phyloP scores from a whole-genome alignment of 2,329 filamentous ascomycete genomes.

The Calonectria multiphialidica region DNA sequence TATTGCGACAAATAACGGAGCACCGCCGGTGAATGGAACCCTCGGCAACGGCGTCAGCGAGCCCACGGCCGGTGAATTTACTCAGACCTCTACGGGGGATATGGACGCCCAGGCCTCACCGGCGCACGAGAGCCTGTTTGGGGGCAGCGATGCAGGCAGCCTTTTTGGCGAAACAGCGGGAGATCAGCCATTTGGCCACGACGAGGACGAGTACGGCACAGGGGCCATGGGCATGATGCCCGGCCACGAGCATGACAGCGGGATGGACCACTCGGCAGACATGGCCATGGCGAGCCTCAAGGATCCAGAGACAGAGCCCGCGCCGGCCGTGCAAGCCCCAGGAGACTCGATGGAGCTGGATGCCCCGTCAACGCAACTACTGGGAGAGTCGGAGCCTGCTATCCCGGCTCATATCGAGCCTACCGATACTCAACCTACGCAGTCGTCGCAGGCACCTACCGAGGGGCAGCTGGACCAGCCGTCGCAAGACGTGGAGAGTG shows the following conservation, averaged over 20 bases:
- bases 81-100: constrained; percentile 39
- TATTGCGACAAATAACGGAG: constrained; percentile 80
- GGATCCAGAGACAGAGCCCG: constrained; percentile 43
- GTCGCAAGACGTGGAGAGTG: constrained; percentile 24
- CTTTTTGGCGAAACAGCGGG: constrained; percentile 84
- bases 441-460: constrained; percentile 18
- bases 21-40: constrained; percentile 66
- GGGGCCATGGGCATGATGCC: constrained; percentile 71
- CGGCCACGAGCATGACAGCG: constrained; percentile 53
- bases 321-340: constrained; percentile 42
- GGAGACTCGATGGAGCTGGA: constrained; percentile 49
- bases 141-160: constrained; percentile 82
- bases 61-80: constrained; percentile 28
- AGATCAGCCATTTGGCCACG: constrained; percentile 76
- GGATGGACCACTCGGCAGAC: constrained; percentile 57
- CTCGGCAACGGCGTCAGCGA: constrained; percentile 41
- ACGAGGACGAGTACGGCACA: constrained; percentile 86
- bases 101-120: constrained; percentile 73
- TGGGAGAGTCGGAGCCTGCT: constrained; percentile 27
- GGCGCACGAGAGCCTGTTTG: constrained; percentile 84
- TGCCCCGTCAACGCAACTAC: constrained; percentile 22
- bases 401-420: constrained; percentile 27
- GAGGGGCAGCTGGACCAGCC: constrained; percentile 17
- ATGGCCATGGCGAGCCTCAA: constrained; percentile 55
- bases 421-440: constrained; percentile 1